Evolutionary conservation across 441 rosid species (phyloP).

Genomic region (Euphorbia celastroides): DNA sequence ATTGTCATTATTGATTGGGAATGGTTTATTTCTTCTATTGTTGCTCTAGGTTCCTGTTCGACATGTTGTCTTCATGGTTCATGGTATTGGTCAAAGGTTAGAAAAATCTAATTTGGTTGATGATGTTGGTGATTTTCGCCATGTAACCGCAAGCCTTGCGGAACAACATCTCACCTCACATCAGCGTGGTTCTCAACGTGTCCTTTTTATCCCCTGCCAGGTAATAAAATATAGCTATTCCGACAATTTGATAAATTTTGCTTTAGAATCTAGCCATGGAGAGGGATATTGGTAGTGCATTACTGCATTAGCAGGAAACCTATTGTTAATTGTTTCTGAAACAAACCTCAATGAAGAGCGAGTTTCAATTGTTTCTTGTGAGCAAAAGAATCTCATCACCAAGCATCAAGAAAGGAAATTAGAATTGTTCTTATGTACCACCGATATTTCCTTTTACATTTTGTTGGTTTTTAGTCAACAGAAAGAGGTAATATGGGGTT

Average conservation of each 20-base stretch:
- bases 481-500: not conserved
- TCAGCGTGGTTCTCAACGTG: slow-evolving; percentile 76
- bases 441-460: not conserved
- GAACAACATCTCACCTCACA: slow-evolving; percentile 74
- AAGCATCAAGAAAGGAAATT: not conserved
- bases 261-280: too few species aligned
- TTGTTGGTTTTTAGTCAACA: not conserved
- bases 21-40: slow-evolving; percentile 8
- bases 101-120: slow-evolving; percentile 98
- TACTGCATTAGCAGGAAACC: not conserved
- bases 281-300: not conserved
- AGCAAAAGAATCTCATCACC: not conserved
- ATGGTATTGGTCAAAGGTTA: slow-evolving; percentile 96
- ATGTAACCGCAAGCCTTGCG: slow-evolving; percentile 70
- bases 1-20: not conserved
- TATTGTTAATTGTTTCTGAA: not conserved
- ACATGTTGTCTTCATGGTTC: slow-evolving; percentile 98
- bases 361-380: not conserved
- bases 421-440: not conserved
- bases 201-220: slow-evolving; percentile 98
- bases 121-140: slow-evolving; percentile 87
- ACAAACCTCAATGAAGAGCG: not conserved
- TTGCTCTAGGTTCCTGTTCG: slow-evolving; percentile 82
- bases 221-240: slow-evolving; percentile 28
- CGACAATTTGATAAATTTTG: too few species aligned